Evolutionary conservation across 768 basidiomycete genomes (phyloP).

Genomic region (Gelatoporia subvermispora): DNA sequence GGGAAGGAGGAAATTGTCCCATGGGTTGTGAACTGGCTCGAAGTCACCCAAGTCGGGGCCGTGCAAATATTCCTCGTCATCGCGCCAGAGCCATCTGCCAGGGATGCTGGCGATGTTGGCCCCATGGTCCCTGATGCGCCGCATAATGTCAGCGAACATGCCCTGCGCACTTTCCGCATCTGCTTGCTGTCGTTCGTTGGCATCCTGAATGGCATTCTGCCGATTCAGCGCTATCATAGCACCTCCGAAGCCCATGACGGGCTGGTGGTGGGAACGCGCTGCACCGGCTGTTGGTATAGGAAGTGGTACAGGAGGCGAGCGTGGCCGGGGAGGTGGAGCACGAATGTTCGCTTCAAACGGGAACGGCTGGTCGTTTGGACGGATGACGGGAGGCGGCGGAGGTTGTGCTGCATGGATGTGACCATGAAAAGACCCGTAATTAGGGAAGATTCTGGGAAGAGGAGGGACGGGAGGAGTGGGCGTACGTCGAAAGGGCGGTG

Average conservation of each 20-base stretch:
- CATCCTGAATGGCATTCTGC: conserved; percentile 17
- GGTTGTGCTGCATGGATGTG: conserved; percentile 14
- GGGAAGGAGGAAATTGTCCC: background rate
- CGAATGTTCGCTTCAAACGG: conserved; percentile 41
- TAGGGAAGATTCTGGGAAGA: conserved; percentile 33
- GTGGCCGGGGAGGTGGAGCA: conserved; percentile 16
- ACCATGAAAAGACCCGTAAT: conserved; percentile 34
- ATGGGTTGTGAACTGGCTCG: background rate
- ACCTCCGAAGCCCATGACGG: conserved; percentile 62
- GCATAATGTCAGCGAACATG: too few species aligned
- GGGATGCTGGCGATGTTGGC: too few species aligned
- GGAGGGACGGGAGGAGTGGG: conserved; percentile 55
- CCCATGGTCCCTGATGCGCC: too few species aligned
- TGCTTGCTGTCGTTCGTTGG: conserved; percentile 6
- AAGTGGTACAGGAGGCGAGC: conserved; percentile 18
- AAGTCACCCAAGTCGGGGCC: background rate
- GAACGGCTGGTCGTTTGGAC: conserved; percentile 47
- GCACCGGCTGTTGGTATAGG: conserved; percentile 30
- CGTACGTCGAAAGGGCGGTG: conserved; percentile 38
- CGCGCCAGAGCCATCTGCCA: too few species aligned
- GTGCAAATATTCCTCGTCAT: too few species aligned
- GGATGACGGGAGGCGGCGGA: conserved; percentile 35
- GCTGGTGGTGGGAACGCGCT: conserved; percentile 50
- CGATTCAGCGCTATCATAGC: conserved; percentile 46
- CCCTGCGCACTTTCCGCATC: background rate